phyloP scores from a whole-genome alignment of 352 stramenopile species.

The Globisporangium nodosum region DNA sequence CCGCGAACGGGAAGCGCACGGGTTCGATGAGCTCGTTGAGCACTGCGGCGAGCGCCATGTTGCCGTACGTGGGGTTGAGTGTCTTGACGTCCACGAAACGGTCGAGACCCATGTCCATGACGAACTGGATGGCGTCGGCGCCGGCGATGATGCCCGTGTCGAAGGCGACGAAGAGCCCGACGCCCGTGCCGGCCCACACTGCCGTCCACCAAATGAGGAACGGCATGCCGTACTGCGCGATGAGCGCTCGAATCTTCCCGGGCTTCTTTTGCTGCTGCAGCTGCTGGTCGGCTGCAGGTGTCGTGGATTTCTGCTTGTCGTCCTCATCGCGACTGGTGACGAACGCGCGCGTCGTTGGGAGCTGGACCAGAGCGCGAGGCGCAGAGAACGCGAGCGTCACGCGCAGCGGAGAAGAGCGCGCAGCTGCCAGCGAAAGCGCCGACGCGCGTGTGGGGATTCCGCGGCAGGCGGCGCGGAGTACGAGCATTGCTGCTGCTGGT shows the following conservation, averaged over 20 bases:
- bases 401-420: no score
- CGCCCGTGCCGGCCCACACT: slow-evolving; percentile 66
- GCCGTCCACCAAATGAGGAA: slow-evolving; percentile 82
- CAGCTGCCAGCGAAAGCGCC: no score
- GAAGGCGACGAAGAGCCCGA: slow-evolving; percentile 73
- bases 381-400: no score
- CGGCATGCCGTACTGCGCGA: slow-evolving; percentile 81
- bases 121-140: slow-evolving; percentile 73
- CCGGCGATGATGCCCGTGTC: slow-evolving; percentile 64
- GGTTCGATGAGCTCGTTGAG: slow-evolving; percentile 85
- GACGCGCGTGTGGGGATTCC: no score
- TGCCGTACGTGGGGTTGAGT: slow-evolving; percentile 82
- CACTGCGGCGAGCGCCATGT: slow-evolving; percentile 80
- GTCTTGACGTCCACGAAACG: slow-evolving; percentile 61
- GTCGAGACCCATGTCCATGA: slow-evolving; percentile 81
- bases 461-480: background rate
- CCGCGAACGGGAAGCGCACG: slow-evolving; percentile 75
- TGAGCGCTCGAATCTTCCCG: slow-evolving; percentile 67
- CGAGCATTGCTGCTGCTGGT: background rate
- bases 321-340: background rate
- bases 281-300: background rate
- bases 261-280: slow-evolving; percentile 44
- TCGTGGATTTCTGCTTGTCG: background rate
- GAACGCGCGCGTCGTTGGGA: background rate
- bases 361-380: background rate